Percentiles rank a stretch among this genome's conserved stretches.
Evolutionary conservation across 2,329 filamentous ascomycete species (phyloP).

Genomic region (Penicillium nordicum): DNA sequence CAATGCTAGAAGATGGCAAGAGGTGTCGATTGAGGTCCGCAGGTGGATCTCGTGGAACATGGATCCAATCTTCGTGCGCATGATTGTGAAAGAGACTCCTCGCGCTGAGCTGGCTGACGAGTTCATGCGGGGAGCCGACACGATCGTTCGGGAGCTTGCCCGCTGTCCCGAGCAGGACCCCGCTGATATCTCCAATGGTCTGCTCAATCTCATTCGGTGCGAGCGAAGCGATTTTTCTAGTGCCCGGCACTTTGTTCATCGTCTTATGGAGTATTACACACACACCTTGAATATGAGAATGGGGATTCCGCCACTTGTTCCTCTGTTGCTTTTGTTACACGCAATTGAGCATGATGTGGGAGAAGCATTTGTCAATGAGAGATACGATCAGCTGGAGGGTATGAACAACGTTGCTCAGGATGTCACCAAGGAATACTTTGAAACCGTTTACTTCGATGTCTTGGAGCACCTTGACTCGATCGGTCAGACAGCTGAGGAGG

Average conservation of each 20-base stretch:
- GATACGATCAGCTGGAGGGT: background rate
- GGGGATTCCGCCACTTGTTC: background rate
- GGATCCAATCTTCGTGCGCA: background rate
- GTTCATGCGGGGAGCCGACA: background rate
- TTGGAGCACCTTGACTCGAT: background rate
- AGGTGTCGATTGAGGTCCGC: background rate
- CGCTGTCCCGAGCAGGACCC: background rate
- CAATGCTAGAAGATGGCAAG: background rate
- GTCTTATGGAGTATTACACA: background rate
- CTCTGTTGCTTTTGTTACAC: background rate
- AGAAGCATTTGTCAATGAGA: background rate
- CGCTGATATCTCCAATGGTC: background rate
- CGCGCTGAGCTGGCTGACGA: background rate
- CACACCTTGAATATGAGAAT: background rate
- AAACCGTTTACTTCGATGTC: background rate
- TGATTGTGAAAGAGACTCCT: background rate
- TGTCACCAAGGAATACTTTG: background rate
- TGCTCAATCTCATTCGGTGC: background rate
- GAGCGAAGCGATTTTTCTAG: background rate
- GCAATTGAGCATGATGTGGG: background rate
- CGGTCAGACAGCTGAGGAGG: background rate
- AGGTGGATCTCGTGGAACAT: background rate
- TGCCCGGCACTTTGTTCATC: background rate
- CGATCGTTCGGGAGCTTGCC: background rate
- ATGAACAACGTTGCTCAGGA: background rate